Base-by-base conservation (phyloP, 495 filamentous ascomycete species). In the Penicillium daleae region DNA sequence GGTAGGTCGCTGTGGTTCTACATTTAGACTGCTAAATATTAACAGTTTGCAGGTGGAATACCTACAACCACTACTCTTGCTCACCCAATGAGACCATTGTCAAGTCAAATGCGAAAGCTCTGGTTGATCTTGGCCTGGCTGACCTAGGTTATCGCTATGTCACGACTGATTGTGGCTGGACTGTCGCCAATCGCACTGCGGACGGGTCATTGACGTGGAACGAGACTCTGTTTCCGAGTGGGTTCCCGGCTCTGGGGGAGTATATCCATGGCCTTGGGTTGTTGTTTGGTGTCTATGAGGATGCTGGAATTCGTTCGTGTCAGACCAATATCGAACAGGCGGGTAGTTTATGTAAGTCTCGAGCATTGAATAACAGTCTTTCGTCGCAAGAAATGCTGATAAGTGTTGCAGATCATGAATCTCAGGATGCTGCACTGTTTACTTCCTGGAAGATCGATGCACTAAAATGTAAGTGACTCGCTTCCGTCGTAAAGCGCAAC, bases 81-180 rank as follows among this genome's bases (percentile, higher is more conserved):
- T 66, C 64, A 17, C 81, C 79, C 0, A 82, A 73, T 48, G 81
- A 85, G 56, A 59, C 66, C 0, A 81, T 82, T 24, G 79, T 86
- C 21, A 73, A 79, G 29, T 74, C 75, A 26, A 86, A 84, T 59
- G 82, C 85, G 4, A 69, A 84, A 61, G 84, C 81, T n/a, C 65
- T 87, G 8, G 76, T 85, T 1, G 80, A 83, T 60, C 71, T 83
- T 6, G 83, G 82, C 1, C 76, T 87, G 4, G 74, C 73, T 0
- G 66, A 72, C 15, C 69, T 84, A 0, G 83, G 85, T 22, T 86
- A 87, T 56, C 71, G 74, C 40, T 82, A 80, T 58, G 82, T 85
- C n/a, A 84, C 82, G 0, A 79, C 78, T 0, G 85, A 87, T 64
- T 86, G 83, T 59, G 85, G 84, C 17, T 86, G 83, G 85, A 80